Conservation (phyloP, 176 grass and related monocot species). For the Olyra latifolia region DNA sequence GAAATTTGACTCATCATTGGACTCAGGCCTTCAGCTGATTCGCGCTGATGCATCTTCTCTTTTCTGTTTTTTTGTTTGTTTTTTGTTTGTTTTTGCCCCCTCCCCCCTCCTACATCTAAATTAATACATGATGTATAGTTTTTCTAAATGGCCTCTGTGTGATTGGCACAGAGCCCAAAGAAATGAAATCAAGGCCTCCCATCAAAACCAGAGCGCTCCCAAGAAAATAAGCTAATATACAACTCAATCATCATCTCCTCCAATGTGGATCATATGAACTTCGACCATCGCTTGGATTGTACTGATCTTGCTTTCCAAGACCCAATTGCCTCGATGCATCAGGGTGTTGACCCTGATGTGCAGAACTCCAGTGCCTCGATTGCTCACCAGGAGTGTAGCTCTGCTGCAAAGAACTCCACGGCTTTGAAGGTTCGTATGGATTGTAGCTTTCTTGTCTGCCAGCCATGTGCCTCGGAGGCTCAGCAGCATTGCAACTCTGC, state of each 20-base stretch:
- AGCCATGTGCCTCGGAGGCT: constrained; percentile 31
- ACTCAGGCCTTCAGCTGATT: background rate
- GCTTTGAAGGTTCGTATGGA: constrained; percentile 20
- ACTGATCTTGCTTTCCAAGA: constrained; percentile 28
- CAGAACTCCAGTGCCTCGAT: constrained; percentile 14
- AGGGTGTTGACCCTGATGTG: constrained; percentile 22
- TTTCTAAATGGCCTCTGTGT: constrained; percentile 20
- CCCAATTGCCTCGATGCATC: constrained; percentile 34
- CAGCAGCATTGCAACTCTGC: constrained; percentile 21
- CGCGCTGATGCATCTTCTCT: background rate
- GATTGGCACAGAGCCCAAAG: constrained; percentile 38
- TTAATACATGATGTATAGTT: constrained; percentile 22
- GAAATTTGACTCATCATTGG: background rate
- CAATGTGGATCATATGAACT: constrained; percentile 22
- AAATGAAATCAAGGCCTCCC: constrained; percentile 24
- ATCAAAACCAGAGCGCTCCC: constrained; percentile 11
- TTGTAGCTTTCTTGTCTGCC: constrained; percentile 5
- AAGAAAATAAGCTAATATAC: constrained; percentile 31
- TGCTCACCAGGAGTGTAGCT: constrained; percentile 8
- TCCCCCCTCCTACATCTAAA: background rate
- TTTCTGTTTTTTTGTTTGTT: background rate
- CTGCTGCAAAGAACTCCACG: background rate
- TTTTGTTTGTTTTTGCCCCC: background rate
- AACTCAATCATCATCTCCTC: constrained; percentile 38
- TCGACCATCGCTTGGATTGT: constrained; percentile 26